Conservation (phyloP, 345 rosid genomes). For the Melastoma malabathricum region DNA sequence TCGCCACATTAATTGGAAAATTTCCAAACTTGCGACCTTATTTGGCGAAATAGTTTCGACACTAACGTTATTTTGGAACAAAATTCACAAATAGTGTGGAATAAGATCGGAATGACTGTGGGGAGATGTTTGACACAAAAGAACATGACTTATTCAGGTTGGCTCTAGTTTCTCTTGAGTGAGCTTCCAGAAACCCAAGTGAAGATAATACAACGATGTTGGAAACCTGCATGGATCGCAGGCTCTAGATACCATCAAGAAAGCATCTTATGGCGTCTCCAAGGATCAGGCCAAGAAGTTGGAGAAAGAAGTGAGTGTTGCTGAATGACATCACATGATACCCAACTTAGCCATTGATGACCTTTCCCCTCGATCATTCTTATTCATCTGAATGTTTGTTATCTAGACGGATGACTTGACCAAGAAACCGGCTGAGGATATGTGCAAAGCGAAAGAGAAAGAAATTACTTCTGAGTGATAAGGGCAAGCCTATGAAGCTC, state of each 20-base stretch:
- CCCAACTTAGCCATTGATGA: background rate
- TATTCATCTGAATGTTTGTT: background rate
- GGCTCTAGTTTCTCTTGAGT: too few species aligned
- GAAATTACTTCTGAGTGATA: conserved; percentile 62
- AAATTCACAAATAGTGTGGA: background rate
- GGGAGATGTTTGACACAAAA: background rate
- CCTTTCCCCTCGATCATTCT: background rate
- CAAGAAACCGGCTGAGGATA: conserved; percentile 76
- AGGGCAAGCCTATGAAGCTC: too few species aligned
- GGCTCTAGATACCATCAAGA: conserved; percentile 84
- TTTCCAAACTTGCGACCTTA: too few species aligned
- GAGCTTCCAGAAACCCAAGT: too few species aligned
- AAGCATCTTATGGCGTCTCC: conserved; percentile 54
- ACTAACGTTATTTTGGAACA: too few species aligned
- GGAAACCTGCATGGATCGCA: conserved; percentile 12
- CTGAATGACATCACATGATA: background rate
- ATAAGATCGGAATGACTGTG: background rate
- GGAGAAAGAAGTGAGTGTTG: conserved; percentile 70
- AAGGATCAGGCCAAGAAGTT: conserved; percentile 81
- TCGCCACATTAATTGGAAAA: too few species aligned
- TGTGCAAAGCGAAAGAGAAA: conserved; percentile 88
- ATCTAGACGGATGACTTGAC: conserved; percentile 70
- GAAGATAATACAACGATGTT: background rate
- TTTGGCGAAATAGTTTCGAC: too few species aligned
- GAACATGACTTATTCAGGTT: too few species aligned